Evolutionary conservation across 192 early-diverging fungal genomes (phyloP).

Genomic region (Coemansia sp.): DNA sequence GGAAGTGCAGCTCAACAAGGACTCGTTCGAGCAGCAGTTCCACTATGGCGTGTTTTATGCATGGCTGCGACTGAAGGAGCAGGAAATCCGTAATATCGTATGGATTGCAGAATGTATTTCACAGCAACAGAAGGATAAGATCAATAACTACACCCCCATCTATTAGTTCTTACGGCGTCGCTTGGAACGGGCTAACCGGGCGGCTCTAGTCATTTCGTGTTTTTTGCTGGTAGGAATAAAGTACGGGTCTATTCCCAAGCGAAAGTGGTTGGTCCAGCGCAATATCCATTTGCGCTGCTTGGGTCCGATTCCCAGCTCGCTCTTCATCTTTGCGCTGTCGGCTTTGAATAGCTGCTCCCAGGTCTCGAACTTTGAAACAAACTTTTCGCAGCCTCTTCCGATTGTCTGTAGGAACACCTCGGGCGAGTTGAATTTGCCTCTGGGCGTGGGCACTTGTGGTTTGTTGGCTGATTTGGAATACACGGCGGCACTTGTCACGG

Average conservation of each 20-base stretch:
- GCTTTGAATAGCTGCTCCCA: conserved; percentile 67
- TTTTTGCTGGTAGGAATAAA: conserved; percentile 53
- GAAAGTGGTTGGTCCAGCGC: conserved; percentile 56
- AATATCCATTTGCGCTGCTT: conserved; percentile 66
- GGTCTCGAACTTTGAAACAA: conserved; percentile 41
- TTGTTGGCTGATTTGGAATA: conserved; percentile 1
- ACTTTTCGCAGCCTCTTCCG: conserved; percentile 55
- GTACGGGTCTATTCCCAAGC: conserved; percentile 57
- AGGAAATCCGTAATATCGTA: conserved; percentile 97
- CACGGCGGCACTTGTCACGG: neutral
- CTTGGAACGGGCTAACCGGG: conserved; percentile 47
- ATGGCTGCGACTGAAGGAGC: conserved; percentile 95
- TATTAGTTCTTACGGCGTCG: conserved; percentile 59
- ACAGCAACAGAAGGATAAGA: conserved; percentile 94
- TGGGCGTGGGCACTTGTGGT: conserved; percentile 18
- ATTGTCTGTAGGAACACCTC: conserved; percentile 46
- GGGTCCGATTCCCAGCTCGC: conserved; percentile 55
- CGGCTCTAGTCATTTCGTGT: conserved; percentile 44
- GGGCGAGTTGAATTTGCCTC: conserved; percentile 31
- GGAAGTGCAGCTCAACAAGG: conserved; percentile 92
- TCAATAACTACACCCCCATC: conserved; percentile 90
- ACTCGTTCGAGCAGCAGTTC: conserved; percentile 94
- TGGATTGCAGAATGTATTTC: conserved; percentile 99
- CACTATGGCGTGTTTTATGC: conserved; percentile 94
- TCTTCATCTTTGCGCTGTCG: conserved; percentile 55